Base-by-base conservation (phyloP, 2,329 filamentous ascomycete genomes). In the Trichoderma afroharzianum region DNA sequence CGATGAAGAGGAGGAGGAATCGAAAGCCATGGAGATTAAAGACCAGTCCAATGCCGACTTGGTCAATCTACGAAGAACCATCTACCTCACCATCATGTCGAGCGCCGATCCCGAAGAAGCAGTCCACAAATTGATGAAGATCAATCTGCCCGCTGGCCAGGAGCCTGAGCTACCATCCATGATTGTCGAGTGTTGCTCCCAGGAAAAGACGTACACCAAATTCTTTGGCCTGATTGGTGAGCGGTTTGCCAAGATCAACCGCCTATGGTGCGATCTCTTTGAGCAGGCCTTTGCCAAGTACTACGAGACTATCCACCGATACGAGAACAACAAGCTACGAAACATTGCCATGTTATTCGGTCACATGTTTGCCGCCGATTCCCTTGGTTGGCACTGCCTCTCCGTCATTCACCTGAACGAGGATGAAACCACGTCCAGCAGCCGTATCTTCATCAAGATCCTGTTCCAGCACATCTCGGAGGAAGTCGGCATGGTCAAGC, bases 381-480 rank as follows among this genome's bases (percentile, higher is more conserved):
- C 93, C 24, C 91, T 99, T 71, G 93, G 93, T 72, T 98, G 96
- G 96, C 93, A 98, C 78, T 92, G 93, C 26, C 82, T 99, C 61
- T 93, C 91, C 0, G 88, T 91, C 69, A 90, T 99, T 73, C 95
- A 95, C 79, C 84, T 99, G 66, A 99, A 96, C 78, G 95, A 99
- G 80, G 95, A 98, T 72, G 96, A 99, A 78, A 99, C 96, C 0
- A 99, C 95, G 0, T 95, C 94, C 2, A 96, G 94, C 74, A 97
- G 93, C 76, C 93, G 96, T 85, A 98, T 99, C 81, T 99, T 98
- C 79, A 93, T 99, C 86, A 98, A 98, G 85, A 98, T 98, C 71
- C 84, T 99, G 14, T 97, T 99, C 79, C 94, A 98, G 80, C 94
- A 98, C 78, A 88, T 98, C 28, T 88, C 91, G 5, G 94, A 98